Base-by-base conservation (phyloP, 225 moss, liverwort and hornwort genomes). In the Polytrichum formosum region DNA sequence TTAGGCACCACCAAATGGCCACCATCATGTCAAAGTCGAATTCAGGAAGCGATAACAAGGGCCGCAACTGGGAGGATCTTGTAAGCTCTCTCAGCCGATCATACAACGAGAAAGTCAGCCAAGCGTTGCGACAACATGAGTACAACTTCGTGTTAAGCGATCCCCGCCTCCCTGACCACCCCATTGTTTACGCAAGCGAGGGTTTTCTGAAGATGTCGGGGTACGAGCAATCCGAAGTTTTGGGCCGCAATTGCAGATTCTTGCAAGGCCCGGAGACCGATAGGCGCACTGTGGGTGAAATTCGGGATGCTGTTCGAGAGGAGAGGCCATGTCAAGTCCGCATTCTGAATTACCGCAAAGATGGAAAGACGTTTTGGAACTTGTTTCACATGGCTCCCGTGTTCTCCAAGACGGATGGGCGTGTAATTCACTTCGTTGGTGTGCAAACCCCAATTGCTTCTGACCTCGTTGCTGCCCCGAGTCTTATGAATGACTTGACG, bases 231-330 rank as follows among this genome's bases (percentile, higher is more conserved):
- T 66, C 66, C 0, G 92, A 95, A 76, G 89, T 95, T 1, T 20
- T 95, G 72, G 92, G 92, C 19, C 87, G 87, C 68, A 91, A 92
- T 37, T 92, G 92, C 69, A 87, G 95, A 54, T 92, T 95, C 68
- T 73, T 95, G 64, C 95, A 95, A 63, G 92, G 95, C 10, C 84
- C 82, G 9, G 81, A 67, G 5, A 95, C 91, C 4, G 86, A 88
- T 64, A 80, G 90, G 18, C 77, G 90, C 28, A 83, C 91, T 6
- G 86, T 95, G 60, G 77, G 90, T 21, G 90, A 90, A 69, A 83
- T 95, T 30, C 78, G 95, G 62, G 95, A 92, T 28, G 95, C 92
- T 2, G 70, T 95, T 26, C 80, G 87, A 7, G 92, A 92, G 79
- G 90, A 87, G 72, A 77, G 79, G 54, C 64, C 87, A 9, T 90